These are phyloP conservation scores for Nasturtium officinale DNA, from an alignment of 345 rosid genomes.

Conservation along the genomic window DNA sequence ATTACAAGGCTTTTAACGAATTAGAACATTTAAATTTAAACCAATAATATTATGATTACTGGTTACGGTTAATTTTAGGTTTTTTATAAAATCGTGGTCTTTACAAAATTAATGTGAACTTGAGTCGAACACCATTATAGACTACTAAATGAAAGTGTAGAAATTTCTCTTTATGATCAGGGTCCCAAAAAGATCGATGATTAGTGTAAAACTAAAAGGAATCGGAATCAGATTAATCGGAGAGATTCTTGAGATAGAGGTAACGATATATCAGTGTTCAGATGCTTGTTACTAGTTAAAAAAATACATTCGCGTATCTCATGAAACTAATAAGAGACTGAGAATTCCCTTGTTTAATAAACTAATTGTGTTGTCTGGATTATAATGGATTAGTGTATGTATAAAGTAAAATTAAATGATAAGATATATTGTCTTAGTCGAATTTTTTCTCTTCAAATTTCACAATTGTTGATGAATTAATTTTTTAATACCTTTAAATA, in stretches of 20 bases:
- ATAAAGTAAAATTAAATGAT: too few relatives aligned
- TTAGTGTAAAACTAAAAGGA: neutral
- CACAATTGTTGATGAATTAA: neutral
- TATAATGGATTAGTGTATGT: neutral
- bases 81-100: too few relatives aligned
- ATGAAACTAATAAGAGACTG: too few relatives aligned
- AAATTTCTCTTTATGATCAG: neutral
- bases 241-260: neutral
- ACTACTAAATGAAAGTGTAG: neutral
- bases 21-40: too few relatives aligned
- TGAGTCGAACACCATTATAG: neutral
- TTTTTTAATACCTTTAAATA: neutral
- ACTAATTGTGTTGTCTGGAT: neutral
- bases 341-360: neutral
- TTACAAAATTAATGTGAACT: too few relatives aligned
- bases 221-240: neutral
- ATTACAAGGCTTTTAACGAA: slow-evolving; percentile 3
- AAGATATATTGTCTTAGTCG: too few relatives aligned
- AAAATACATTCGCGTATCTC: too few relatives aligned
- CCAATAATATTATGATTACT: too few relatives aligned
- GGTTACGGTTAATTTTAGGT: too few relatives aligned
- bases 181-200: neutral
- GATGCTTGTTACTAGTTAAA: neutral
- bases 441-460: neutral
- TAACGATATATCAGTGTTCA: neutral